phyloP scores from a whole-genome alignment of 2,329 filamentous ascomycete species.

The Pseudogymnoascus destructans region DNA sequence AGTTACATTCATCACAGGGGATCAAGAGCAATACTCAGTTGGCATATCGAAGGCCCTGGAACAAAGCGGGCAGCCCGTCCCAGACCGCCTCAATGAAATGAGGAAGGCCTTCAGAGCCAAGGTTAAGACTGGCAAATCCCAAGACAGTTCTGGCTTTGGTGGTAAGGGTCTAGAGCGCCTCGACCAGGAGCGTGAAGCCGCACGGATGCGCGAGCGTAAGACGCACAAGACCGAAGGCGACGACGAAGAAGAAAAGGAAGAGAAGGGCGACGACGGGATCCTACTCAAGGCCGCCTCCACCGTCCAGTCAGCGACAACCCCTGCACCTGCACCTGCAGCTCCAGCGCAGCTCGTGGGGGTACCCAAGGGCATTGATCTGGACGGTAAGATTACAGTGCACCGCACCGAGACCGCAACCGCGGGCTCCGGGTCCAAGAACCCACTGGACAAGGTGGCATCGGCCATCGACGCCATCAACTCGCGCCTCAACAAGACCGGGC shows the following conservation, averaged over 20 bases:
- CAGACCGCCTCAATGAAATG: conserved; percentile 54
- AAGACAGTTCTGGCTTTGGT: conserved; percentile 80
- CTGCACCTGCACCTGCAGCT: conserved; percentile 23
- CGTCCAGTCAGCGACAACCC: conserved; percentile 45
- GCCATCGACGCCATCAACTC: conserved; percentile 85
- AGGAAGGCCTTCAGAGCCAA: conserved; percentile 70
- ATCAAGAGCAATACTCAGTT: conserved; percentile 80
- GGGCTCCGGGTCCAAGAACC: conserved; percentile 38
- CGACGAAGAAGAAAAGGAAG: conserved; percentile 64
- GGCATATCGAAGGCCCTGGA: conserved; percentile 75
- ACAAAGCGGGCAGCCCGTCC: conserved; percentile 74
- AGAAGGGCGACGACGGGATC: conserved; percentile 57
- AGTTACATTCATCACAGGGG: conserved; percentile 83
- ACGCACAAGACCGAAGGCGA: conserved; percentile 80
- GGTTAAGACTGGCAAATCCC: conserved; percentile 83
- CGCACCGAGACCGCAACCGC: conserved; percentile 47
- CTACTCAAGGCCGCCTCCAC: conserved; percentile 53
- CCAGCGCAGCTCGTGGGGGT: conserved; percentile 30
- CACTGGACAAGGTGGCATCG: conserved; percentile 76
- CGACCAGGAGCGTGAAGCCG: conserved; percentile 80
- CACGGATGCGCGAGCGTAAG: conserved; percentile 74
- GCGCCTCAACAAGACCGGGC: conserved; percentile 76
- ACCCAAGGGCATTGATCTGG: conserved; percentile 45
- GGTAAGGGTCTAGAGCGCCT: conserved; percentile 87
- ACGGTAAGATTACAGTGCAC: conserved; percentile 60